Evolutionary conservation across 305 asterid genomes (phyloP).

Genomic region (Vinca major): DNA sequence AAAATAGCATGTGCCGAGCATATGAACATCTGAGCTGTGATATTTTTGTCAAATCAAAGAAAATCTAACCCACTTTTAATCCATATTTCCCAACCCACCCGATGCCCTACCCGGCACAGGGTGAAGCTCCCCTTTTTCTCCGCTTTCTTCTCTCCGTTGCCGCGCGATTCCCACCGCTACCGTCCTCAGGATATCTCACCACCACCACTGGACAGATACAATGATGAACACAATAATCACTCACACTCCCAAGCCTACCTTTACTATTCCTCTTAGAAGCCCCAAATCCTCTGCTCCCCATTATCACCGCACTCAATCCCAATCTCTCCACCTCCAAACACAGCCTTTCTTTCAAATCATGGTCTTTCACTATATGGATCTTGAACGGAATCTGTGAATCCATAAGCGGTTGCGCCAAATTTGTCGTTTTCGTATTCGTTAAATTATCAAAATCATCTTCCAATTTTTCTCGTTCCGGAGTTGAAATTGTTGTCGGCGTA

Average conservation of each 20-base stretch:
- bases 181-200: conserved; percentile 29
- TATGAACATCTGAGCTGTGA: too few relatives aligned
- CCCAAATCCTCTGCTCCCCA: conserved; percentile 52
- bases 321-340: conserved; percentile 55
- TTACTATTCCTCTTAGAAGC: conserved; percentile 22
- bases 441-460: conserved; percentile 34
- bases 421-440: conserved; percentile 25
- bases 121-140: conserved; percentile 19
- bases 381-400: conserved; percentile 38
- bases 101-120: conserved; percentile 31
- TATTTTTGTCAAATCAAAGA: too few relatives aligned
- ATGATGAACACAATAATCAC: conserved; percentile 54
- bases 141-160: too few relatives aligned
- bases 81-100: too few relatives aligned
- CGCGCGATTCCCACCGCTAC: neutral
- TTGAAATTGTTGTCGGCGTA: neutral
- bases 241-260: conserved; percentile 57
- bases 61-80: too few relatives aligned
- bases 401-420: conserved; percentile 34
- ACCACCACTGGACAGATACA: conserved; percentile 56
- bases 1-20: too few relatives aligned
- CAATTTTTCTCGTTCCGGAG: conserved; percentile 15
- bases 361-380: conserved; percentile 51
- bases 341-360: conserved; percentile 52
- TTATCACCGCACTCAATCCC: conserved; percentile 43